These are phyloP conservation scores for Didymella exigua DNA, from an alignment of 2,329 filamentous ascomycete species.

Conservation along the genomic window DNA sequence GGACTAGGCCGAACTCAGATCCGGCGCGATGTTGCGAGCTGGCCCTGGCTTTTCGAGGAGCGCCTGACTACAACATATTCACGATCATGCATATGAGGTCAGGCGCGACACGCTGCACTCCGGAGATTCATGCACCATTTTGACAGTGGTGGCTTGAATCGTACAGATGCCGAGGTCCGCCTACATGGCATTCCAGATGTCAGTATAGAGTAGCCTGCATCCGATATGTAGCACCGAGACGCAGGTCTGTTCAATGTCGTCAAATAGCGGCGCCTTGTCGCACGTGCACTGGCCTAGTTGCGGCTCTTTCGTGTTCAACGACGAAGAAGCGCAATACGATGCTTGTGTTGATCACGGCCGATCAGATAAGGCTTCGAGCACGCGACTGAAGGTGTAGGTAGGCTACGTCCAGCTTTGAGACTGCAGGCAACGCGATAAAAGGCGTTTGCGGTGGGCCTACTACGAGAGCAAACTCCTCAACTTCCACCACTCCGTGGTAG, in stretches of 20 bases:
- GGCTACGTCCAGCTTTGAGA: neutral
- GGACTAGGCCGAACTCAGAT: conserved; percentile 19
- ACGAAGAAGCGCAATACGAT: neutral
- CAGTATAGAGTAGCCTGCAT: neutral
- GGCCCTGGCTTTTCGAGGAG: conserved; percentile 1
- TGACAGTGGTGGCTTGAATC: neutral
- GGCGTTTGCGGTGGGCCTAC: neutral
- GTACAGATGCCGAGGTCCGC: neutral
- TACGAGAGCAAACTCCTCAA: neutral
- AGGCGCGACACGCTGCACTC: conserved; percentile 1
- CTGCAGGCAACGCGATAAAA: neutral
- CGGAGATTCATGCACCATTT: neutral
- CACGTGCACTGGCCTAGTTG: conserved; percentile 1
- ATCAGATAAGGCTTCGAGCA: neutral
- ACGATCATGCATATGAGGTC: neutral
- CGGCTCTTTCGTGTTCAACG: conserved; percentile 5
- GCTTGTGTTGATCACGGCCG: conserved; percentile 10
- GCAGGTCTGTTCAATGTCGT: neutral
- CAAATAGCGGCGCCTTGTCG: conserved; percentile 2
- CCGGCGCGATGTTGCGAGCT: neutral
- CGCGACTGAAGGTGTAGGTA: neutral
- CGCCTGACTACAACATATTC: conserved; percentile 1
- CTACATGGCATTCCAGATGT: neutral
- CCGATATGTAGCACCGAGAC: neutral
- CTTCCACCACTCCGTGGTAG: neutral